Percentiles rank a stretch among this genome's conserved stretches.
These are phyloP conservation scores for Exserohilum rostratum DNA, from an alignment of 2,329 filamentous ascomycete genomes.

Conservation along the genomic window DNA sequence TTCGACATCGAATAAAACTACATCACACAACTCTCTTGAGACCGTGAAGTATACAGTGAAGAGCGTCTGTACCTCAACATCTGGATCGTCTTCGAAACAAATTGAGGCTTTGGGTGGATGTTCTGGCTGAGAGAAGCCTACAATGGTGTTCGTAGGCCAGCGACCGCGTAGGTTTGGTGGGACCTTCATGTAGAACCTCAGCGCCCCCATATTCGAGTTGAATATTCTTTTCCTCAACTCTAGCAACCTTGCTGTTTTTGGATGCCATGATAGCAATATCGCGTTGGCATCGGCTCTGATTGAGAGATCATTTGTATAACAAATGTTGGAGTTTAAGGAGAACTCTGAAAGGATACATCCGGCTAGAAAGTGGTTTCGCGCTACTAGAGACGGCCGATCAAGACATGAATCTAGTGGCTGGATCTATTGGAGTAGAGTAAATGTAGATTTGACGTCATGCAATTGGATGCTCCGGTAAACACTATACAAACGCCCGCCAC, in stretches of 20 bases:
- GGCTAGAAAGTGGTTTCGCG: not conserved
- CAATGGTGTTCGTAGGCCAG: constrained; percentile 1
- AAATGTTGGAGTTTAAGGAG: not conserved
- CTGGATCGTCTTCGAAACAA: not conserved
- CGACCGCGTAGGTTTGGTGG: not conserved
- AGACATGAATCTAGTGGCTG: too few species aligned
- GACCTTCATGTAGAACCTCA: constrained; percentile 1
- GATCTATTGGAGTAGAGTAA: too few species aligned
- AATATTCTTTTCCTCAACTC: not conserved
- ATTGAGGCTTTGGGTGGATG: constrained; percentile 10
- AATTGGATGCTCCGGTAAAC: too few species aligned
- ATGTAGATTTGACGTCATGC: too few species aligned
- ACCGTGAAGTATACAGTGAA: constrained; percentile 11
- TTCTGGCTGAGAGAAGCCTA: constrained; percentile 12
- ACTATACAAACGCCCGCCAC: too few species aligned
- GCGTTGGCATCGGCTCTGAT: constrained; percentile 14
- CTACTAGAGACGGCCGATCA: too few species aligned
- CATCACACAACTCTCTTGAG: constrained; percentile 5
- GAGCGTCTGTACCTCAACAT: constrained; percentile 1
- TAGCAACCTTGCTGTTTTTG: not conserved
- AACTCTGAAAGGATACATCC: constrained; percentile 7
- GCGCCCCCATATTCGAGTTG: constrained; percentile 2
- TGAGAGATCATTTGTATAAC: constrained; percentile 9
- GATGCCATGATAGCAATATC: constrained; percentile 10
- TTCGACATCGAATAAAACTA: constrained; percentile 1